Base-by-base conservation (phyloP, 2,329 filamentous ascomycete genomes). In the Epichloe scottii region DNA sequence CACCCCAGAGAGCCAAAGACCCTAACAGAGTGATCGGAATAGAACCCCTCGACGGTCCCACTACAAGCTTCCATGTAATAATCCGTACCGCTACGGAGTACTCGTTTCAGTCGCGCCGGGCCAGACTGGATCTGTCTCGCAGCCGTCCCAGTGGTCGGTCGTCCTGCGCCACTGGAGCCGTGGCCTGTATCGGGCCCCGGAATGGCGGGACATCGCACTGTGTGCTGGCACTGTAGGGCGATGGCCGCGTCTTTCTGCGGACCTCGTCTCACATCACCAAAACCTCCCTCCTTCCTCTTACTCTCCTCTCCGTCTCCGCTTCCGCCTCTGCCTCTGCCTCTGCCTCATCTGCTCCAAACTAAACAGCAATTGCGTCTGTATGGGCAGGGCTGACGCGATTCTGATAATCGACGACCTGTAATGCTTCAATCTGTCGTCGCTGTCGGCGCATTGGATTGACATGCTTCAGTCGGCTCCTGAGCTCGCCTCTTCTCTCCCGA, bases 401-500 rank as follows among this genome's bases (percentile, higher is more conserved):
- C 37, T 15, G 46, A 26, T 14, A 41, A 51, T 58, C 53, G 56
- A 63, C 58, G 53, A 59, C 60, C 62, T 59, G 58, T 58, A 59
- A 63, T 58, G 60, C 54, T 58, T 56, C 54, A 53, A 47, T 46
- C 49, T 54, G 51, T 48, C 50, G 53, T 49, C 51, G 42, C 54
- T 55, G 49, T 50, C 38, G 53, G 52, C 55, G 52, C 54, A 50
- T 52, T 50, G 52, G 60, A 58, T 56, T 61, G 56, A 57, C 52
- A 63, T 63, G 61, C 58, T 59, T 52, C 56, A 56, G 56, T 60
- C 57, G 56, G 54, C 53, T 51, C 57, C 56, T 56, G 55, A 60
- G 57, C 57, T 57, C 60, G 56, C 54, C 57, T 49, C 43, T 54
- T 51, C 50, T 46, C 54, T 57, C 53, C 40, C 52, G 50, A 57